Base-by-base conservation (phyloP, 352 stramenopile species). In the Pythium pyrilobum region DNA sequence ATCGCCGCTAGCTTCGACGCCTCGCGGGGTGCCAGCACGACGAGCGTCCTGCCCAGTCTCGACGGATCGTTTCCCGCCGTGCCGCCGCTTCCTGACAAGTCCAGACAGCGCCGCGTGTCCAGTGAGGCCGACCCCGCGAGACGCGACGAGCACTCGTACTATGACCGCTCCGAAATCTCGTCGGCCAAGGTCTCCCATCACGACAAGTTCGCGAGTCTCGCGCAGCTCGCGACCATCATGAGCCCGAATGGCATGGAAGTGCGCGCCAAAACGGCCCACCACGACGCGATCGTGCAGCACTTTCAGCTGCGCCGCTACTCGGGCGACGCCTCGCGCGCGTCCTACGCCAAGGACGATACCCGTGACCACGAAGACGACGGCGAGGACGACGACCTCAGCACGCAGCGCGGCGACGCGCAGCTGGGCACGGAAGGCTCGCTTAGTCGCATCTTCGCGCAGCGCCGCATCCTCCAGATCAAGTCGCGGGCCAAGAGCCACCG, bases 231-330 rank as follows among this genome's bases (percentile, higher is more conserved):
- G 16, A 32, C 50, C 11, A 36, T 33, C 18, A 52, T 47, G 37
- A 55, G 52, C 20, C 47, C 58, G 13, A 28, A 32, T 5, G 51
- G 51, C 5, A 47, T 58, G 25, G 59, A 53, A 27, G 3, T 28
- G 1, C 33, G 40, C 16, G 37, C 43, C 38, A 66, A 61, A 34
- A 62, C 33, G 0, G 51, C 45, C 39, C 52, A 61, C 39, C 52
- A 66, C 52, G 46, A 61, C 18, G 58, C 58, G 20, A 66, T 66
- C 31, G 41, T 66, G 18, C 50, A 49, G 13, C 58, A 57, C 32
- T 66, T 66, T 27, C 58, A 66, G 40, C 23, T 66, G 37, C 51
- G 58, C 1, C 48, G 43, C n/a, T 36, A 60, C 6, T 59, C 49
- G 3, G 41, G 37, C 4, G 56, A 64, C 18, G 32, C 33, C 15